Evolutionary conservation across 306 rosid species (phyloP).

Genomic region (Sphenostylis stenocarpa): DNA sequence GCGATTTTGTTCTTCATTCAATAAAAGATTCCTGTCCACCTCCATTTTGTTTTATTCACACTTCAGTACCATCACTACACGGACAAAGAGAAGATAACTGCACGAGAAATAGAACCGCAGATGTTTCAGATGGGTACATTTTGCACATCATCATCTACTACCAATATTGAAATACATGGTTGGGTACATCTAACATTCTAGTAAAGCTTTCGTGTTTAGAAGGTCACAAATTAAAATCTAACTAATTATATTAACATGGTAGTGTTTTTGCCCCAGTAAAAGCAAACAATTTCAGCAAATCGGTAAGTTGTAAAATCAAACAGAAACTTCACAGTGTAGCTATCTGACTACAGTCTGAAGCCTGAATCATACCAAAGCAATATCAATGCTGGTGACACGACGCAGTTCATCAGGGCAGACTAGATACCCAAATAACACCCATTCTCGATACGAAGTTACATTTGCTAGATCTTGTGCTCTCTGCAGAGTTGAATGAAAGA

Average conservation of each 20-base stretch:
- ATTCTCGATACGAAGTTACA: constrained; percentile 94
- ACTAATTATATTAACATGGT: not conserved
- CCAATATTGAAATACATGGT: not conserved
- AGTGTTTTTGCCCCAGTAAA: not conserved
- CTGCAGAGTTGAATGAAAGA: constrained; percentile 48
- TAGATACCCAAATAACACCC: constrained; percentile 98
- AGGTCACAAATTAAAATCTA: not conserved
- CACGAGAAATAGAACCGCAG: constrained; percentile 3
- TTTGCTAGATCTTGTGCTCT: constrained; percentile 99
- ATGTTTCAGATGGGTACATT: not conserved
- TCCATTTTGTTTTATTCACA: not conserved
- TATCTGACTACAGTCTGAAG: constrained; percentile 17
- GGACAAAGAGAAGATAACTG: not conserved
- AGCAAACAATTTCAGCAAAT: constrained; percentile 20
- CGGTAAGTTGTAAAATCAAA: constrained; percentile 23
- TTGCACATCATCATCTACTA: not conserved
- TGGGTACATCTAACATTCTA: constrained; percentile 1
- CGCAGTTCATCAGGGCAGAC: constrained; percentile 99
- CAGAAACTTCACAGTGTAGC: constrained; percentile 18
- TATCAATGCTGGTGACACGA: constrained; percentile 97
- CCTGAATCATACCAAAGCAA: constrained; percentile 75
- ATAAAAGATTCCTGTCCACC: not conserved
- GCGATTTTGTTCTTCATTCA: not conserved
- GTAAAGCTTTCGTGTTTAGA: not conserved
- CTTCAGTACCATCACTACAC: not conserved